Evolutionary conservation across 1,284 basidiomycete species (phyloP), one percentile per base, ranked within the genome.

Genomic region (Ganoderma meredithae): DNA sequence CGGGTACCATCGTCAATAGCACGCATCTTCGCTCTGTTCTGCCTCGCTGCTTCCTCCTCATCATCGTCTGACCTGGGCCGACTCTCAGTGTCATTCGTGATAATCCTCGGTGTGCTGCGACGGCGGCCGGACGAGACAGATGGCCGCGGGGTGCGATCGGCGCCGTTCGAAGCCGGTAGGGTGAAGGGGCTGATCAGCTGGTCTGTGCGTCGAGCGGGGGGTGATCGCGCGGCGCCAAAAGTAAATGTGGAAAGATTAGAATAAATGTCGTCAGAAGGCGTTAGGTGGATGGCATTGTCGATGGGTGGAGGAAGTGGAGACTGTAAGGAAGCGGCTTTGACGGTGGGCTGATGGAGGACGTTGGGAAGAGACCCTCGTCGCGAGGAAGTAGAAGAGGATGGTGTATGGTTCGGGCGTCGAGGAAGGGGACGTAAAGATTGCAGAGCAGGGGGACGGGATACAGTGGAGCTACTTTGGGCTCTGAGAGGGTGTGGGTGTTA

Each of bases 1-100:
- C 83, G 76, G 15, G 77, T 80, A 55, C 83, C 84, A 67, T 84
- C 83, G 72, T 84, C 83, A 65, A 84, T 82, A 15, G 83, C 83
- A 39, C 84, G 81, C 80, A 84, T 83, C 72, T 83, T 84, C 3
- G 82, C 80, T 60, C 83, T 78, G 39, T 72, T 79, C 40, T 76
- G 72, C 40, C 78, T 76, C 40, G 76, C 71, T 0, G 72, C 76
- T 60, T 79, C 76, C 52, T 80, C 79, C 56, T 81, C 81, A 69
- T 81, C 80, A 49, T 79, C 75, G 63, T 79, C 76, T 60, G 63
- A 77, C 73, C 31, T 75, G 76, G 10, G 73, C 71, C n/a, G 49
- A 74, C 52, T 75, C 40, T 73, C 74, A n/a, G 73, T 74, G 43
- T 79, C 76, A 15, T 75, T 75, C 8, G 70, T 65, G 55, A 25